These are phyloP conservation scores for Middelhovenomyces tepae DNA, from an alignment of 805 yeast genomes.

Conservation along the genomic window DNA sequence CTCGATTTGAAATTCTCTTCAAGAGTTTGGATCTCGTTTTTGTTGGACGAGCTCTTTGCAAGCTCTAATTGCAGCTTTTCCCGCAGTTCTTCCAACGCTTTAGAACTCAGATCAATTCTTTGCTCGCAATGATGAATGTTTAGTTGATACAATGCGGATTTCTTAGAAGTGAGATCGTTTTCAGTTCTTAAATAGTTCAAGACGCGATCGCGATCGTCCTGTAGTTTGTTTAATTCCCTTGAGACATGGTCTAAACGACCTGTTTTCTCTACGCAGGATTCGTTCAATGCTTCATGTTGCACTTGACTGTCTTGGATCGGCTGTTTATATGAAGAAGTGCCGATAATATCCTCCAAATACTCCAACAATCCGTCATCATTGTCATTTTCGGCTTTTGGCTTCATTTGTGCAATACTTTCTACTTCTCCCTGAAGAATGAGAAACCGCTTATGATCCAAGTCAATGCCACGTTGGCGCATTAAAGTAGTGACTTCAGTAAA, in stretches of 20 bases:
- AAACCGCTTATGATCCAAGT: slow-evolving; percentile 89
- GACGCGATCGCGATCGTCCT: slow-evolving; percentile 58
- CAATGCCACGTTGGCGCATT: slow-evolving; percentile 77
- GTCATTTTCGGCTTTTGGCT: slow-evolving; percentile 88
- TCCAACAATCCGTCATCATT: slow-evolving; percentile 91
- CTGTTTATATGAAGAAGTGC: slow-evolving; percentile 77
- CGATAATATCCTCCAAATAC: slow-evolving; percentile 93
- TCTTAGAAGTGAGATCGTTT: slow-evolving; percentile 45
- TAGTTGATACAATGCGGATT: slow-evolving; percentile 48
- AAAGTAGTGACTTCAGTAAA: slow-evolving; percentile 72
- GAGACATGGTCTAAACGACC: slow-evolving; percentile 71
- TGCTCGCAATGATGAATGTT: slow-evolving; percentile 34
- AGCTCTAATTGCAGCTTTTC: slow-evolving; percentile 38
- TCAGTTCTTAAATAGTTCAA: slow-evolving; percentile 56
- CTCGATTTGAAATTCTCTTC: slow-evolving; percentile 15
- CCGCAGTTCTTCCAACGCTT: slow-evolving; percentile 32
- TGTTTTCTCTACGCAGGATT: slow-evolving; percentile 71
- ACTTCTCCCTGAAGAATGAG: slow-evolving; percentile 96
- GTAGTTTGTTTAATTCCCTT: slow-evolving; percentile 58
- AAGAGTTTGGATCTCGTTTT: slow-evolving; percentile 30
- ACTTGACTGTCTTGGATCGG: slow-evolving; percentile 56
- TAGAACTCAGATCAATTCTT: slow-evolving; percentile 33
- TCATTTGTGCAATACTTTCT: slow-evolving; percentile 97
- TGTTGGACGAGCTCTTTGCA: slow-evolving; percentile 31
- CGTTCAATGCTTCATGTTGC: slow-evolving; percentile 67